Conservation (phyloP, 345 rosid species). For the Aquilaria sinensis region DNA sequence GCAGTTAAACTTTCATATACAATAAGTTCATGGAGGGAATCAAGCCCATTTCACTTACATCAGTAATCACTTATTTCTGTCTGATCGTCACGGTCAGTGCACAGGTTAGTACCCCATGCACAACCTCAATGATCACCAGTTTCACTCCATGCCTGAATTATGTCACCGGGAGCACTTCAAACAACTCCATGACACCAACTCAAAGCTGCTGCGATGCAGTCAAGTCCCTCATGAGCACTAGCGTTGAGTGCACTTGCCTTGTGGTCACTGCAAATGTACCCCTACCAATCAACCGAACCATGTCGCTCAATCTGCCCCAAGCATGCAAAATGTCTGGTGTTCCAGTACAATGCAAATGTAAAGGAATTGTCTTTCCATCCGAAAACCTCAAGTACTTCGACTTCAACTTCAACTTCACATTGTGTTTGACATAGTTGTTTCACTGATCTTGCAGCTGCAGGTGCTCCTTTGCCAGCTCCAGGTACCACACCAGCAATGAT, state of each 20-base stretch:
- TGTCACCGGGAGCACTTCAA: conserved; percentile 64
- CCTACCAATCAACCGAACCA: conserved; percentile 50
- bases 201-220: conserved; percentile 57
- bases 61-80: conserved; percentile 15
- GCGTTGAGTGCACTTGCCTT: conserved; percentile 69
- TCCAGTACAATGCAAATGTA: conserved; percentile 76
- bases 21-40: conserved; percentile 15
- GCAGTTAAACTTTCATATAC: not conserved
- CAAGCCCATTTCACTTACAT: conserved; percentile 17
- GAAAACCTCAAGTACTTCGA: not conserved
- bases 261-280: conserved; percentile 70
- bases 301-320: conserved; percentile 63
- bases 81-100: conserved; percentile 32
- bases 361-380: not conserved
- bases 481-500: conserved; percentile 25
- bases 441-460: conserved; percentile 50
- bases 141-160: conserved; percentile 84
- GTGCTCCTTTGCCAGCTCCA: conserved; percentile 82
- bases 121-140: conserved; percentile 57
- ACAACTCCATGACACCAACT: conserved; percentile 49
- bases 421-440: not conserved
- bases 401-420: not conserved
- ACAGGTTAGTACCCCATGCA: conserved; percentile 80
- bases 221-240: conserved; percentile 36
- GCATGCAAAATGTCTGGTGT: conserved; percentile 60